Conservation (phyloP, 441 rosid species). For the Cnidoscolus chayamansa region DNA sequence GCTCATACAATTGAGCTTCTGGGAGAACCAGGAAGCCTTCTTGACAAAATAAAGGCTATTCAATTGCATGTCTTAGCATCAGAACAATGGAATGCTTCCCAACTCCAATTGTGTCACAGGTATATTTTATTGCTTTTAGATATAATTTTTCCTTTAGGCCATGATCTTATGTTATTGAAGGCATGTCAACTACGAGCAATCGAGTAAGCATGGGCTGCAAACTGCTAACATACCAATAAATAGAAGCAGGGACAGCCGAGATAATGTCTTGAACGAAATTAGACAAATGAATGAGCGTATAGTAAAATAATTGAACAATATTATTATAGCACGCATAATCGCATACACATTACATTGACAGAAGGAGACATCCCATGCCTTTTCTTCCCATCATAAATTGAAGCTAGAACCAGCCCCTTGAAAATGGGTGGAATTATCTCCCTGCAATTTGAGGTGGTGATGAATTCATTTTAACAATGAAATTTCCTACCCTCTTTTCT, state of each 20-base stretch:
- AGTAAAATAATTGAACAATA: not conserved
- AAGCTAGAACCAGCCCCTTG: not conserved
- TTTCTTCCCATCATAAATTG: not conserved
- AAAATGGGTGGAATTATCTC: too few species aligned
- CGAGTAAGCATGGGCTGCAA: not conserved
- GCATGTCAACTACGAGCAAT: not conserved
- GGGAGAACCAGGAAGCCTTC: conserved; percentile 31
- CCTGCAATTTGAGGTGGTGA: too few species aligned
- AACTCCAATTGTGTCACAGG: conserved; percentile 54
- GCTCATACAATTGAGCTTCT: conserved; percentile 31
- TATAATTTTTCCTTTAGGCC: not conserved
- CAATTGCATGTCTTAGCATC: conserved; percentile 58
- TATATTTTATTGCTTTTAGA: conserved; percentile 17
- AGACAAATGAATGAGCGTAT: not conserved
- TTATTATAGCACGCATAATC: not conserved
- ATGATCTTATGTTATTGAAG: not conserved
- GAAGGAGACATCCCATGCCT: not conserved
- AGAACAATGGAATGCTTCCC: conserved; percentile 60
- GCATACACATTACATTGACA: not conserved
- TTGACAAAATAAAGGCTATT: conserved; percentile 52
- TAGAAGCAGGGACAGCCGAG: too few species aligned
- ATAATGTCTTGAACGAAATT: not conserved
- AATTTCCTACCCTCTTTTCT: too few species aligned
- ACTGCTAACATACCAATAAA: not conserved
- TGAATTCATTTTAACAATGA: too few species aligned